Evolutionary conservation across 2,329 filamentous ascomycete genomes (phyloP), one percentile per base, ranked within the genome.

Genomic region (Chaetothyriales sp.): DNA sequence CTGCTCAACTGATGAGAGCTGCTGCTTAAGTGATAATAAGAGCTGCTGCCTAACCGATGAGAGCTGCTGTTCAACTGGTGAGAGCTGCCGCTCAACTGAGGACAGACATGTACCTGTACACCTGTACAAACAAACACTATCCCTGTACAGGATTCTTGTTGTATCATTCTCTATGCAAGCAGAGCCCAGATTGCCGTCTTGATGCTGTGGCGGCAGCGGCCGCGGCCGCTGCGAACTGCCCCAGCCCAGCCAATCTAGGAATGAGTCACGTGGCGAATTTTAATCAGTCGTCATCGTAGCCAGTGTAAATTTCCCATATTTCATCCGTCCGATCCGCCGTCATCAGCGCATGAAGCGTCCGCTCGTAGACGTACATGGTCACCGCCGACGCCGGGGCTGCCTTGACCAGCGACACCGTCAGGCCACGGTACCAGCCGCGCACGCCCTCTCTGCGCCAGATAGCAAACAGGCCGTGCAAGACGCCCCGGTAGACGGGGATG

Each of bases 341-440:
- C 52, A 71, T 68, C 56, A 90, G 70, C 19, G 80, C 59, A 48
- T 73, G 77, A 70, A 95, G 71, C 18, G 78, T 78, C 63, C 83
- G 74, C 71, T 95, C 89, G 68, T 95, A 95, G 1, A 87, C 94
- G 88, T 89, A 95, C 75, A 95, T 86, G 0, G 89, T 95, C 29
- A 95, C 80, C 5, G 89, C 88, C 66, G 86, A 92, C 25, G 86
- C 82, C n/a, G 92, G 92, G 19, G 90, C 92, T 29, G 90, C 55
- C 73, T 98, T 98, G 60, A 97, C 66, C 64, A 98, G 70, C 66
- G 89, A 90, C 51, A 97, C 89, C 1, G 83, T 84, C 65, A 98
- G 70, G 0, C 92, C 92, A 50, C 89, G 78, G 67, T 97, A 98
- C 61, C 97, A 66, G 0, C 90, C 89, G 51, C 86, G 76, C 44